Percentiles rank a stretch among this genome's conserved stretches.
Conservation (phyloP, 108 stramenopile genomes). For the Skeletonema potamos region DNA sequence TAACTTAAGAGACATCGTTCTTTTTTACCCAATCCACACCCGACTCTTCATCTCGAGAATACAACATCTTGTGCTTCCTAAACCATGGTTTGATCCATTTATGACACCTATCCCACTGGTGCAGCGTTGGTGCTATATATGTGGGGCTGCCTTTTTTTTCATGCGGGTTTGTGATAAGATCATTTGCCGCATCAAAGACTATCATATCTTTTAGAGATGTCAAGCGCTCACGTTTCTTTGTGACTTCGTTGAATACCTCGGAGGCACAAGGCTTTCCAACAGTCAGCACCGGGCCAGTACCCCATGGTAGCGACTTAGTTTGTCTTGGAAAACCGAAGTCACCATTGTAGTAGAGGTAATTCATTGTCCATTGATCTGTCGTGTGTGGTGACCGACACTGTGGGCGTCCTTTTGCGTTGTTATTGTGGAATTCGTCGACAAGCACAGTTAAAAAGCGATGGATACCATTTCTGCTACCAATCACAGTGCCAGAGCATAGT, state of each 20-base stretch:
- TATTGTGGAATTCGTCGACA: slow-evolving; percentile 64
- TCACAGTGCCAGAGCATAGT: slow-evolving; percentile 77
- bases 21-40: slow-evolving; percentile 16
- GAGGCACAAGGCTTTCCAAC: slow-evolving; percentile 42
- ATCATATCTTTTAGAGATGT: slow-evolving; percentile 39
- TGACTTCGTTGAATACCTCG: neutral
- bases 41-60: slow-evolving; percentile 12
- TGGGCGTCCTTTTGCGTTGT: slow-evolving; percentile 39
- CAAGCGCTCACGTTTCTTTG: neutral
- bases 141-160: slow-evolving; percentile 19
- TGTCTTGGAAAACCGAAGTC: slow-evolving; percentile 31
- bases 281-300: slow-evolving; percentile 47
- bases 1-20: neutral
- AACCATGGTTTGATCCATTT: slow-evolving; percentile 40
- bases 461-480: slow-evolving; percentile 67
- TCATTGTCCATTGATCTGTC: slow-evolving; percentile 81
- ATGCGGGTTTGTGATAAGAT: slow-evolving; percentile 39
- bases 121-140: slow-evolving; percentile 36
- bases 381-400: slow-evolving; percentile 56
- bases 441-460: slow-evolving; percentile 63
- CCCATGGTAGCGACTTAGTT: slow-evolving; percentile 43
- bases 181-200: slow-evolving; percentile 18
- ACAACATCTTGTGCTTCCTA: slow-evolving; percentile 23
- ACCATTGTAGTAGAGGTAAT: slow-evolving; percentile 72
- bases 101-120: slow-evolving; percentile 46